Evolutionary conservation across 2,329 filamentous ascomycete species (phyloP).

Genomic region (Aspergillus uvarum): DNA sequence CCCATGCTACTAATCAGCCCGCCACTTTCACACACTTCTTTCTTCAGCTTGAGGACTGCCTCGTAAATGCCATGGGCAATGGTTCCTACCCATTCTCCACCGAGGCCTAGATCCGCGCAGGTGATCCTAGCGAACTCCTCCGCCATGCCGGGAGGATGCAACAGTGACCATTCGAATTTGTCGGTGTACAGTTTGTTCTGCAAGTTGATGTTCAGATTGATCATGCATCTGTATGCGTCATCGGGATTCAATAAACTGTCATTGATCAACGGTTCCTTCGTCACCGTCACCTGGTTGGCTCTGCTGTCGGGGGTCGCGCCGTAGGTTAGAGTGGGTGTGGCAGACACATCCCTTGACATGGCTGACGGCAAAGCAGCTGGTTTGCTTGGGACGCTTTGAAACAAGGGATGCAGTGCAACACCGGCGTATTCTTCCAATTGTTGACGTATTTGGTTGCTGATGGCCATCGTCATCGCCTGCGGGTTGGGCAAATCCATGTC

Average conservation of each 20-base stretch:
- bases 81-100: constrained; percentile 89
- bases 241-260: constrained; percentile 82
- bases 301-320: constrained; percentile 60
- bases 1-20: constrained; percentile 76
- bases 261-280: constrained; percentile 50
- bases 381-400: constrained; percentile 56
- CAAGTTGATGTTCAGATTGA: constrained; percentile 86
- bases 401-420: constrained; percentile 88
- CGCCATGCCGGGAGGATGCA: constrained; percentile 87
- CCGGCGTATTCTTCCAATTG: constrained; percentile 96
- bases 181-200: constrained; percentile 91
- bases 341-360: constrained; percentile 54
- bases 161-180: constrained; percentile 95
- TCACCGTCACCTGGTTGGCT: constrained; percentile 28
- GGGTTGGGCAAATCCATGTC: constrained; percentile 87
- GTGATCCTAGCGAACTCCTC: constrained; percentile 91
- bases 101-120: constrained; percentile 84
- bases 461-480: constrained; percentile 68
- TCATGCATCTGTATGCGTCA: constrained; percentile 90
- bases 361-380: constrained; percentile 31
- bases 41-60: constrained; percentile 86
- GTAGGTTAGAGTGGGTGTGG: constrained; percentile 51
- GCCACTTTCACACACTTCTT: constrained; percentile 91
- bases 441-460: constrained; percentile 90
- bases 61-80: constrained; percentile 98